Evolutionary conservation across 208 protist species (phyloP), one percentile per base, ranked within the genome.

Genomic region (Leishmania martiniquensis): DNA sequence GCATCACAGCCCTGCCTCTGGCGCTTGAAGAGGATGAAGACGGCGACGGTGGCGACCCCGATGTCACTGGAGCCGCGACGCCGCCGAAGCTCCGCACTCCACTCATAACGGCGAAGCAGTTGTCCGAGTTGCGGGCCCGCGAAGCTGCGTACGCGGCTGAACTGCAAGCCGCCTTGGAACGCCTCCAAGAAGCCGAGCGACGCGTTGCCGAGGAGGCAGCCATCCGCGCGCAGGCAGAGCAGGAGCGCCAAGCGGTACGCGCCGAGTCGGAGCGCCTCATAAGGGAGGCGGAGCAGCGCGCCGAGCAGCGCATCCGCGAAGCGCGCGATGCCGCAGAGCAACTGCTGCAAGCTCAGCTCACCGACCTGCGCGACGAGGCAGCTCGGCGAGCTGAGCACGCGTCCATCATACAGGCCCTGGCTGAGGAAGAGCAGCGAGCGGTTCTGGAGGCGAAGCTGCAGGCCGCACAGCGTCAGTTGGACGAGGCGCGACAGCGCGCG

Each of bases 181-280:
- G 91, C 4, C 79, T 95, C 42, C 83, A 69, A 1, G 91, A 95
- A 68, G 91, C 91, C 9, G 82, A 95, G 80, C 69, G 77, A 2
- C 88, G 89, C 22, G 82, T 95, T 22, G 74, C 70, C 10, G 91
- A 87, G 52, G 91, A 95, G 65, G 81, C 73, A 0, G 67, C 80
- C 7, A 79, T 78, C 17, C 84, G 91, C 42, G 75, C 32, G 32
- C 55, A 60, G 13, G 88, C 85, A 1, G 85, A 88, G 55, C 66
- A 67, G 39, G 81, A 84, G 57, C 80, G 84, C 1, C 80, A 73
- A 7, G 78, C 71, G 6, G 80, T 77, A 17, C 74, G 81, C 37
- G 49, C 60, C 39, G 84, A 85, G 65, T 75, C 86, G 15, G 47
- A 85, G 32, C 87, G 80, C 15, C 65, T 93, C 1, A 12, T 92